phyloP scores from a whole-genome alignment of 2,329 filamentous ascomycete genomes.

The Stagonosporopsis tanaceti region DNA sequence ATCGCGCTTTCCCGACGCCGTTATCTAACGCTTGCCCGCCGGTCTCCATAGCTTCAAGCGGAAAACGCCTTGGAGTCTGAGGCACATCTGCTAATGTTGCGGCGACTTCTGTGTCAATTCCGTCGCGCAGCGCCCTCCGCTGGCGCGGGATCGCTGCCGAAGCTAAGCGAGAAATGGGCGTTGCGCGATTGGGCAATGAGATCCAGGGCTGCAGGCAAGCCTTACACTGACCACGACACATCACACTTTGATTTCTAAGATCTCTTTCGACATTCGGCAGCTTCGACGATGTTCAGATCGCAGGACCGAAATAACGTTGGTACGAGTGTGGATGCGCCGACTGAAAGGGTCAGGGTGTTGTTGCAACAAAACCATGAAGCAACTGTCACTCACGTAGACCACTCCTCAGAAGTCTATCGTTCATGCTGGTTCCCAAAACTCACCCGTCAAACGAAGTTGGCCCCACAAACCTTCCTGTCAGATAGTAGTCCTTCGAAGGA shows the following conservation, averaged over 20 bases:
- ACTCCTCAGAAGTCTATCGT: too few relatives aligned
- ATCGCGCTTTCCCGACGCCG: conserved; percentile 30
- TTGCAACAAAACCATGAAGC: too few relatives aligned
- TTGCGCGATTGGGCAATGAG: conserved; percentile 14
- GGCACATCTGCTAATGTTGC: conserved; percentile 30
- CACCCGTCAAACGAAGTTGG: too few relatives aligned
- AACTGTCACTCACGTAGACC: too few relatives aligned
- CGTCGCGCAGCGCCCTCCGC: conserved; percentile 14
- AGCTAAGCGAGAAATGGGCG: conserved; percentile 10
- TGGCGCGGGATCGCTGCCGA: conserved; percentile 2
- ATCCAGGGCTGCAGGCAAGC: background rate
- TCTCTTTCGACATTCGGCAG: background rate
- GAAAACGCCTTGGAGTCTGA: conserved; percentile 21
- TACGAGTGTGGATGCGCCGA: too few relatives aligned
- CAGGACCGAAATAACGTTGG: too few relatives aligned
- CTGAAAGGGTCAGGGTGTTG: too few relatives aligned
- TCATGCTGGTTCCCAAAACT: too few relatives aligned
- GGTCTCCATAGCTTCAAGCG: conserved; percentile 37
- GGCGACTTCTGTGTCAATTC: conserved; percentile 9
- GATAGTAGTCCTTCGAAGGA: too few relatives aligned
- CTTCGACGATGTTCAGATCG: too few relatives aligned
- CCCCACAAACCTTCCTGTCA: too few relatives aligned
- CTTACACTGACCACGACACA: background rate
- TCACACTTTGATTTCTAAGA: background rate
- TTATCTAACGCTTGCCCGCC: conserved; percentile 27